Percentiles rank a stretch among this genome's conserved stretches.
Evolutionary conservation across 2,329 filamentous ascomycete species (phyloP).

Genomic region (Aspergillus pseudoglaucus): DNA sequence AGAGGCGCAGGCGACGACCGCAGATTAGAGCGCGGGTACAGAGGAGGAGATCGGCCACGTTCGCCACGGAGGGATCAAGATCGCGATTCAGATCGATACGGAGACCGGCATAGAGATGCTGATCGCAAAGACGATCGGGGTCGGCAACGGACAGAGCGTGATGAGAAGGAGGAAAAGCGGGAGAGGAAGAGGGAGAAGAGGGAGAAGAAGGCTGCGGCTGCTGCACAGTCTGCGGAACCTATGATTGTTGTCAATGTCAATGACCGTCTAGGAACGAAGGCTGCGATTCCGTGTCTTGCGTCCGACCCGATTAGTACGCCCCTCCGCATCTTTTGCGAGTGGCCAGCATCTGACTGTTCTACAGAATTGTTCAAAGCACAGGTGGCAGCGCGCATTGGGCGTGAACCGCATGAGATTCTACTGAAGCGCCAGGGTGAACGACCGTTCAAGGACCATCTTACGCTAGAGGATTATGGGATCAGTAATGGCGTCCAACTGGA

Average conservation of each 20-base stretch:
- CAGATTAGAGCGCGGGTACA: slow-evolving; percentile 49
- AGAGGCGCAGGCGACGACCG: slow-evolving; percentile 38
- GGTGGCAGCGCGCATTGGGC: slow-evolving; percentile 81
- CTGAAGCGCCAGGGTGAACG: slow-evolving; percentile 86
- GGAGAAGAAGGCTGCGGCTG: slow-evolving; percentile 31
- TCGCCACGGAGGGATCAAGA: slow-evolving; percentile 33
- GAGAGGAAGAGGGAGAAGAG: slow-evolving; percentile 39
- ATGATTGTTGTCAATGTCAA: slow-evolving; percentile 96
- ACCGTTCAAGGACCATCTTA: slow-evolving; percentile 87
- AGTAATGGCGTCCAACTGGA: slow-evolving; percentile 70
- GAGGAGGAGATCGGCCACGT: slow-evolving; percentile 26
- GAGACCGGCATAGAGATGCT: slow-evolving; percentile 9
- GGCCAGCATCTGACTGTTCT: slow-evolving; percentile 4
- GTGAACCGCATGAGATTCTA: slow-evolving; percentile 85
- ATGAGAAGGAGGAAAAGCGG: slow-evolving; percentile 20
- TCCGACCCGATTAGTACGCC: slow-evolving; percentile 65
- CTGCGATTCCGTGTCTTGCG: slow-evolving; percentile 81
- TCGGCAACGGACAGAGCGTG: slow-evolving; percentile 11
- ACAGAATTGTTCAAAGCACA: slow-evolving; percentile 75
- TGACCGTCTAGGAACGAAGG: slow-evolving; percentile 92
- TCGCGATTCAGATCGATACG: slow-evolving; percentile 19
- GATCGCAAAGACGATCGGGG: slow-evolving; percentile 22
- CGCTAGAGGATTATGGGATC: slow-evolving; percentile 86
- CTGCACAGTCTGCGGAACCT: slow-evolving; percentile 52
- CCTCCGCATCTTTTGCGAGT: background rate